Conservation (phyloP, 495 filamentous ascomycete genomes). For the Hypoxylon cercidicola region DNA sequence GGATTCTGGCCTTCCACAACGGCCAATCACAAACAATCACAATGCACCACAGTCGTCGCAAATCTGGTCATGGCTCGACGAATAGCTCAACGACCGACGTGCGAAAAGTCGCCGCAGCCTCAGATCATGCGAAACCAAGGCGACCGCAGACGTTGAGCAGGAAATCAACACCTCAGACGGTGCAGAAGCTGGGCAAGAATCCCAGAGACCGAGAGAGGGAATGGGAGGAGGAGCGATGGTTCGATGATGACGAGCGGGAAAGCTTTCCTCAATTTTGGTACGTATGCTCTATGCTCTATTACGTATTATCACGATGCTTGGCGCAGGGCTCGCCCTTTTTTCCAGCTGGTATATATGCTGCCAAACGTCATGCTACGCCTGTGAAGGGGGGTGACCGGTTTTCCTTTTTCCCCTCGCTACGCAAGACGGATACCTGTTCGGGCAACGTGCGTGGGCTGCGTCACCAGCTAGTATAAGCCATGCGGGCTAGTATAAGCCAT, state of each 20-base stretch:
- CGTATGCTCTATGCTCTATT: constrained; percentile 30
- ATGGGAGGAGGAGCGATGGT: constrained; percentile 58
- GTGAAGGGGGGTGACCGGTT: constrained; percentile 37
- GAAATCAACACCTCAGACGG: constrained; percentile 51
- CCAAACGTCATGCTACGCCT: constrained; percentile 37
- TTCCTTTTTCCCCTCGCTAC: constrained; percentile 31
- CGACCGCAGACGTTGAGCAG: constrained; percentile 51
- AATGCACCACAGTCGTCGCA: constrained; percentile 63
- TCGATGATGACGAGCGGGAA: constrained; percentile 60
- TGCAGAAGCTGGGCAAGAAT: constrained; percentile 56
- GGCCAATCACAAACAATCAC: constrained; percentile 33
- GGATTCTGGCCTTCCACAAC: constrained; percentile 26
- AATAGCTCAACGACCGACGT: constrained; percentile 62
- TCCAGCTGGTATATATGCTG: constrained; percentile 23
- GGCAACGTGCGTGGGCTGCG: constrained; percentile 47
- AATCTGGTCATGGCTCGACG: constrained; percentile 58
- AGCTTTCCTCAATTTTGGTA: constrained; percentile 65
- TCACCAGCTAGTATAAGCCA: constrained; percentile 48
- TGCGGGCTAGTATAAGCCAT: constrained; percentile 41
- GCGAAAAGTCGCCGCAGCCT: constrained; percentile 51
- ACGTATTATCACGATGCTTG: constrained; percentile 21
- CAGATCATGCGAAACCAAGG: constrained; percentile 50
- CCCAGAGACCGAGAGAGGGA: constrained; percentile 57
- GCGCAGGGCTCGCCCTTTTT: constrained; percentile 9
- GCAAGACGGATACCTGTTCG: constrained; percentile 46